phyloP scores from a whole-genome alignment of 2,329 filamentous ascomycete species.

The Moelleriella libera region DNA sequence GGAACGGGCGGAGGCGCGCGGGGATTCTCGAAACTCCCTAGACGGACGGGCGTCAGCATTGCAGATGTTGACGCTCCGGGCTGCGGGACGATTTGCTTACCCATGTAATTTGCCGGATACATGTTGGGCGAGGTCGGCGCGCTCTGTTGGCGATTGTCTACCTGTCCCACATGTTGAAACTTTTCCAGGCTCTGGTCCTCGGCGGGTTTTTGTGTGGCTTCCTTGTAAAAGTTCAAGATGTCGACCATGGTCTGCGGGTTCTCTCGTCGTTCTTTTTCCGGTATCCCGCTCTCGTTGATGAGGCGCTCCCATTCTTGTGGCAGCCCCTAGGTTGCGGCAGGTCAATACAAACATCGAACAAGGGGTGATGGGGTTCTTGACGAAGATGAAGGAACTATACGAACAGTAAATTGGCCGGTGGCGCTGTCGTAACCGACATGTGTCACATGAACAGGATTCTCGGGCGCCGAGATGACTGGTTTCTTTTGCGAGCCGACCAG shows the following conservation, averaged over 20 bases:
- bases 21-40: conserved; percentile 91
- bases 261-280: conserved; percentile 88
- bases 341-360: too few relatives aligned
- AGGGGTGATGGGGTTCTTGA: not conserved
- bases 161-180: conserved; percentile 71
- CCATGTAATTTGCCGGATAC: conserved; percentile 39
- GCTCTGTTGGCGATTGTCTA: conserved; percentile 31
- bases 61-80: not conserved
- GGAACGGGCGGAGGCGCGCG: conserved; percentile 85
- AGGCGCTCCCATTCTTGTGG: conserved; percentile 97
- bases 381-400: not conserved
- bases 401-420: conserved; percentile 91
- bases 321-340: conserved; percentile 49
- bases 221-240: conserved; percentile 94
- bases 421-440: conserved; percentile 95
- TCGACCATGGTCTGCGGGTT: conserved; percentile 93
- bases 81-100: conserved; percentile 51
- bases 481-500: conserved; percentile 74
- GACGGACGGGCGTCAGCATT: not conserved
- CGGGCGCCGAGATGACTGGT: conserved; percentile 89
- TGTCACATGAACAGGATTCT: conserved; percentile 95
- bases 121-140: conserved; percentile 34
- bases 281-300: conserved; percentile 89
- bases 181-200: conserved; percentile 92
- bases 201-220: conserved; percentile 65